These are phyloP conservation scores for Penicillium diatomitis DNA, from an alignment of 495 filamentous ascomycete species.

Conservation along the genomic window DNA sequence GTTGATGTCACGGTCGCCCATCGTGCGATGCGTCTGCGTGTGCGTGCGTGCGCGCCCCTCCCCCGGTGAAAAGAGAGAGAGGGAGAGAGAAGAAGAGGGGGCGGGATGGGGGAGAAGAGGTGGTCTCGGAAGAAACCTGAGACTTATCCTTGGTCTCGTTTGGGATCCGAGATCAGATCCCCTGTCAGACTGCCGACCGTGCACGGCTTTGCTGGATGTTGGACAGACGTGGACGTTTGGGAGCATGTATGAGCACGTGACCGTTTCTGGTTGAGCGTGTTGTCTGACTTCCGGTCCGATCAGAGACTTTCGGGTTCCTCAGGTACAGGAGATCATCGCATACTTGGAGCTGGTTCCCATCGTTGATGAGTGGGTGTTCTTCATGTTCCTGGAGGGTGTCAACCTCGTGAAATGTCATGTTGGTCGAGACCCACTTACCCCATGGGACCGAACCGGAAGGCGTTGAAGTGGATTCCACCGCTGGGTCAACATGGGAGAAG, in stretches of 20 bases:
- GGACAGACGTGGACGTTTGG: neutral
- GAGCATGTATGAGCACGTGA: neutral
- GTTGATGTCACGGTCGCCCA: constrained; percentile 1
- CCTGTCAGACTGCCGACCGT: neutral
- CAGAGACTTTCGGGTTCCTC: neutral
- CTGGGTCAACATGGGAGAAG: neutral
- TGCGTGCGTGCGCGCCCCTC: too few relatives aligned
- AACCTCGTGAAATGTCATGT: neutral
- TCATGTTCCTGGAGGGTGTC: neutral
- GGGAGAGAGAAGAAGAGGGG: neutral
- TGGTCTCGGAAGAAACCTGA: too few relatives aligned
- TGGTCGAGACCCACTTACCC: neutral
- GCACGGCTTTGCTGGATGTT: neutral
- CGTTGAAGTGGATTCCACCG: neutral
- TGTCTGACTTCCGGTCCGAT: neutral
- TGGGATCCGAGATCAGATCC: constrained; percentile 4
- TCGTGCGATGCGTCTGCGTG: neutral
- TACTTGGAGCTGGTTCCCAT: neutral
- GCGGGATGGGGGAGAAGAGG: neutral
- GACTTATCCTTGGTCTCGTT: constrained; percentile 5
- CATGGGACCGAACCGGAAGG: neutral
- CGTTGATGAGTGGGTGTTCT: neutral
- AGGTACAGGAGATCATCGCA: too few relatives aligned
- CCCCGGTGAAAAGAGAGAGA: neutral
- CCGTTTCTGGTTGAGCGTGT: neutral